Conservation (phyloP, 2,329 filamentous ascomycete genomes). For the Thielaviopsis ethacetica region DNA sequence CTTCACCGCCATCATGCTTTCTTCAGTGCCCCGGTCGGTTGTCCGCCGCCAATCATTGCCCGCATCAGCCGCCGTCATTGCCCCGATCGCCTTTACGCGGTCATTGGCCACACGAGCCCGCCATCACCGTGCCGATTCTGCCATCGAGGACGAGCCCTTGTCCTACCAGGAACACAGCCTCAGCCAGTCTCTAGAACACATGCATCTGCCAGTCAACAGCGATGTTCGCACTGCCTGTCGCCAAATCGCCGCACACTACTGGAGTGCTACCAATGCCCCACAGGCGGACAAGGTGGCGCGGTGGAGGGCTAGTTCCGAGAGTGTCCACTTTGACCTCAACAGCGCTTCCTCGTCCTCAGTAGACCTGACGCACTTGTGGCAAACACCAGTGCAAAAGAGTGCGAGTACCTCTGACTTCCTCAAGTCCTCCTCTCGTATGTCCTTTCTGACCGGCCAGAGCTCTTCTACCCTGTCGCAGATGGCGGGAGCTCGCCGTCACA, state of each 20-base stretch:
- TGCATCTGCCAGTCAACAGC: constrained; percentile 10
- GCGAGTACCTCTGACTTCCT: constrained; percentile 7
- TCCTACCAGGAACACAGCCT: constrained; percentile 1
- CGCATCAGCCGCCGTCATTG: constrained; percentile 7
- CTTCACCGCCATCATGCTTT: constrained; percentile 4
- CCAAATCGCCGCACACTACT: constrained; percentile 12
- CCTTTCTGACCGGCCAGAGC: constrained; percentile 5
- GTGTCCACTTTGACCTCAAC: constrained; percentile 8
- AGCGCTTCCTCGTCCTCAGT: constrained; percentile 3
- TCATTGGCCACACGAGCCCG: constrained; percentile 9
- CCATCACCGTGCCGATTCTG: constrained; percentile 6
- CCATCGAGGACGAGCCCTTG: neutral
- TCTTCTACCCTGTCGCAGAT: constrained; percentile 1
- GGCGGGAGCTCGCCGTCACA: constrained; percentile 3
- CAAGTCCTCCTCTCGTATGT: constrained; percentile 8
- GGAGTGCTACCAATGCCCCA: constrained; percentile 9
- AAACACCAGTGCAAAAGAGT: constrained; percentile 9
- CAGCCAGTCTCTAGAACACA: constrained; percentile 7
- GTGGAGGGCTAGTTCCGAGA: constrained; percentile 11
- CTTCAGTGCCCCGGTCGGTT: constrained; percentile 8
- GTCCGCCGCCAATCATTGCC: constrained; percentile 11
- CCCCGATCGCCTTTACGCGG: constrained; percentile 6
- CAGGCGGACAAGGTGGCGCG: constrained; percentile 9
- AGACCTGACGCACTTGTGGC: constrained; percentile 9
- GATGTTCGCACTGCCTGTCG: constrained; percentile 9